These are phyloP conservation scores for Dendrocalamus latiflorus DNA, from an alignment of 202 grass and related monocot species.

Conservation along the genomic window DNA sequence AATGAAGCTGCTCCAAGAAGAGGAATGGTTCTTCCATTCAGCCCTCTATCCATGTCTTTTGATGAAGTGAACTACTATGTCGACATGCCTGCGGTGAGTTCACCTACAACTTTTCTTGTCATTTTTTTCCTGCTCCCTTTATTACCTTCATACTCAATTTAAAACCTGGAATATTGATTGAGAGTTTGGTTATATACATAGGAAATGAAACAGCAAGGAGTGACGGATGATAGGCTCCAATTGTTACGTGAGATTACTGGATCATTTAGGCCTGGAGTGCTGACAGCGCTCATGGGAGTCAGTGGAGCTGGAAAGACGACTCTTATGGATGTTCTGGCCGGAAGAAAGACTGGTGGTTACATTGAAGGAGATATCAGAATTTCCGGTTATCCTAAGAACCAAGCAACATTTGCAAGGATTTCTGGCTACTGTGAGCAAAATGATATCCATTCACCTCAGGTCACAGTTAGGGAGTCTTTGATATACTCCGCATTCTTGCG, in stretches of 20 bases:
- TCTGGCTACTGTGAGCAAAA: slow-evolving; percentile 99
- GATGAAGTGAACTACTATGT: slow-evolving; percentile 90
- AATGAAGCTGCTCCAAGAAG: slow-evolving; percentile 49
- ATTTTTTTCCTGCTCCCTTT: slow-evolving; percentile 12
- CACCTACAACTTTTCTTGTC: slow-evolving; percentile 12
- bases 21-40: slow-evolving; percentile 99
- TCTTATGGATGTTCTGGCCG: slow-evolving; percentile 97
- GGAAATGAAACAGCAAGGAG: slow-evolving; percentile 99
- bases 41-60: slow-evolving; percentile 89
- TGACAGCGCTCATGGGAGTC: slow-evolving; percentile 98
- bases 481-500: slow-evolving; percentile 94
- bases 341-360: slow-evolving; percentile 96
- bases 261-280: slow-evolving; percentile 80
- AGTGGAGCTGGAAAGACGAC: slow-evolving; percentile 98
- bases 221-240: slow-evolving; percentile 83
- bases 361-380: slow-evolving; percentile 97
- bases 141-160: slow-evolving; percentile 11
- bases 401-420: slow-evolving; percentile 95
- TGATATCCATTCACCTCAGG: slow-evolving; percentile 99
- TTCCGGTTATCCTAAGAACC: slow-evolving; percentile 85
- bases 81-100: slow-evolving; percentile 90
- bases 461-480: slow-evolving; percentile 91
- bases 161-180: slow-evolving; percentile 27
- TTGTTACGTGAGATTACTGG: slow-evolving; percentile 74
- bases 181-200: slow-evolving; percentile 28